Base-by-base conservation (phyloP, 805 yeast genomes). In the Sugiyamaella chiloensis region DNA sequence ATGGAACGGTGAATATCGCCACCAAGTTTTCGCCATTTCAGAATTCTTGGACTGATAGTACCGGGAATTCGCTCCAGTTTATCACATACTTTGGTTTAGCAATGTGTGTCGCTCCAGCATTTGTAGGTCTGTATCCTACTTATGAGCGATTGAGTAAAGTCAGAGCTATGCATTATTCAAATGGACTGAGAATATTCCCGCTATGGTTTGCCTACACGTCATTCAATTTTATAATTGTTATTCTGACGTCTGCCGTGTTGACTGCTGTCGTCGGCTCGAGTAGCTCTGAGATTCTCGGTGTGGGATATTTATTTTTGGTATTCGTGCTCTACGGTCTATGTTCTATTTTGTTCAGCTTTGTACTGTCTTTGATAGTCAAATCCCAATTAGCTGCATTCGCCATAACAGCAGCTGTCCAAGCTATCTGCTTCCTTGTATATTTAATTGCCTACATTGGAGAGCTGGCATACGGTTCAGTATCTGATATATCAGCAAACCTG, bases 381-480 rank as follows among this genome's bases (percentile, higher is more conserved):
- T 59, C 66, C 4, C 66, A 64, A 39, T 49, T 65, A 23, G 66
- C 82, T 2, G 69, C 70, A 2, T 65, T 66, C 53, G 69, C 69
- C 2, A 35, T 61, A 23, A 59, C 63, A 2, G 68, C 68, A 5
- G 65, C 65, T 26, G 53, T 55, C 43, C 66, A 64, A 46, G 64
- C 65, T 44, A 48, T 56, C 16, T 62, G 57, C 42, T 60, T 65
- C 44, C 44, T 65, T 46, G 50, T 64, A 8, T 65, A 63, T 51
- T 47, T 65, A 44, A 56, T 65, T 44, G 65, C 64, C 1, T 59
- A 61, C 46, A 50, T 65, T 35, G 56, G 60, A 4, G 56, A 58
- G 6, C 44, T 56, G 46, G 60, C 66, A 6, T 65, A 61, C 46
- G 69, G 62, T 3, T 52, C 57, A 9, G 62, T 67, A 2, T 39